Evolutionary conservation across 2,329 filamentous ascomycete genomes (phyloP), one percentile per base, ranked within the genome.

Genomic region (Aspergillus tamarii): DNA sequence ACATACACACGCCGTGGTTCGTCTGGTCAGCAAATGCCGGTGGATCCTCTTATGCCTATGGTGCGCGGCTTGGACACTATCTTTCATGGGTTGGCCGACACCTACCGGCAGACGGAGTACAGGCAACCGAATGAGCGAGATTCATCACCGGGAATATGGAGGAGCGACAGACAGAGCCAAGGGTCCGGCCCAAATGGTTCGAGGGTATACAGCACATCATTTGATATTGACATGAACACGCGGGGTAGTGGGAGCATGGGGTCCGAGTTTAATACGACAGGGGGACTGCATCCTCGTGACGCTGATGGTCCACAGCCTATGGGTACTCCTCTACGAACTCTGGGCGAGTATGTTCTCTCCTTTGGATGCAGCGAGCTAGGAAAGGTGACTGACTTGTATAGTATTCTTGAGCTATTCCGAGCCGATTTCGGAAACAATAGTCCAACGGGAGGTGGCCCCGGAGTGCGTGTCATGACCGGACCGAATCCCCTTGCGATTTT

Each of bases 211-310:
- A 43, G 55, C 7, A 26, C 32, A 4, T 57, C 66, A 4, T 65
- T 65, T 32, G 57, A 57, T 6, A 46, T 60, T 19, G 57, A 54
- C 34, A n/a, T 59, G 36, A 60, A 57, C 36, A 23, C 36, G 41
- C 65, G 60, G 57, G 60, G 34, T 32, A 45, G 26, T 56, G 53
- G 32, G 45, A 61, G 46, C 60, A 69, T 36, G 57, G 63, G 9
- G 36, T 43, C 62, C 32, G 63, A 57, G 16, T 61, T 64, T 46
- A 50, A 65, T 41, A 56, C 68, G 7, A 59, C 66, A 28, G 69
- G 63, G 39, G 80, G 80, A 56, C 71, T 86, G 50, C 76, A 75
- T 59, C 85, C 86, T 39, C 82, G 84, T 66, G 81, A 87, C 71
- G 78, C 82, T 30, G 80, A 85, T 69, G 76, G 76, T 32, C 79